Evolutionary conservation across 106 monocot species (phyloP), one percentile per base, ranked within the genome.

Genomic region (Chionographis japonica): DNA sequence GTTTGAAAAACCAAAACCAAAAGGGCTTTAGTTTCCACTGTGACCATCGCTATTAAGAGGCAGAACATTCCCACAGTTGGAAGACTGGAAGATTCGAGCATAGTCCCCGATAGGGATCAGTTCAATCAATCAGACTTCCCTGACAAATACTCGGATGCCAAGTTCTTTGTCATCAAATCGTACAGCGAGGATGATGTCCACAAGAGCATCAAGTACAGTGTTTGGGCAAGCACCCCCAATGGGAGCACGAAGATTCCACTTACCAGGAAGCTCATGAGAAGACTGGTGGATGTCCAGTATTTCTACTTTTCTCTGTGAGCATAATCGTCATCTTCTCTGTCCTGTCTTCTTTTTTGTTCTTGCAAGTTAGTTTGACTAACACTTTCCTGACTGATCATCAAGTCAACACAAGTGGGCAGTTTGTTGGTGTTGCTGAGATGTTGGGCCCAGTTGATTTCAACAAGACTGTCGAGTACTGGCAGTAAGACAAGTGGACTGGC

Each of bases 371-470:
- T 12, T 14, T 69, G 16, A 37, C 65, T 4, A 54, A 12, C 4
- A 37, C 4, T 20, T 50, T 18, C 62, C 14, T 42, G 50, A 27
- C 38, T 37, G 4, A 8, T 63, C 64, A 72, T 6, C 71, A 94
- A 89, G 93, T 89, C 10, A 94, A 94, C 68, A 85, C 89, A 6
- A 94, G 93, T 74, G 89, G 93, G 1, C 93, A 94, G 68, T 94
- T 94, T 80, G 89, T 94, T 56, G 93, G 93, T 55, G 73, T 87
- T 62, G 93, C 89, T 0, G 89, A 89, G 81, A 94, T 94, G 89
- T 64, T 80, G 10, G 93, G 93, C 2, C 78, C 74, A 3, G 89
- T 94, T 74, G 93, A 94, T 84, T 94, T 94, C 63, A 76, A 89
- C 74, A 94, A 84, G 61, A 94, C 86, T 4, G 72, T 94, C 2